Percentiles rank a stretch among this genome's conserved stretches.
Evolutionary conservation across 306 rosid species (phyloP).

Genomic region (Cucurbita moschata): DNA sequence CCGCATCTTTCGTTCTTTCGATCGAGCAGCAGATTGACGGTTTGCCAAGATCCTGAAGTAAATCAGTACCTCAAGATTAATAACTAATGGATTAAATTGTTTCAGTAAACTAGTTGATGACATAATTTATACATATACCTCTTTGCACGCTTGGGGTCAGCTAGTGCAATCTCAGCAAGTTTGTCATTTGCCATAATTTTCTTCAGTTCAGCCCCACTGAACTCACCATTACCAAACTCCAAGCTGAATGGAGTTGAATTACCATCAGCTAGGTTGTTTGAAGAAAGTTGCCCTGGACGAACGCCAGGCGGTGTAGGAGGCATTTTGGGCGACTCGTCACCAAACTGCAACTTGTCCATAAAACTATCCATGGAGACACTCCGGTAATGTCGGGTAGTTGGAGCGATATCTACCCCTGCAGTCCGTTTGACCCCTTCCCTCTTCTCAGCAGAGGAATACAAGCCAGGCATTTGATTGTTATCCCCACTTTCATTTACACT

Average conservation of each 20-base stretch:
- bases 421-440: conserved; percentile 73
- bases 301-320: conserved; percentile 57
- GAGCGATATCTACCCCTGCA: conserved; percentile 59
- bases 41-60: conserved; percentile 71
- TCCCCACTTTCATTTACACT: conserved; percentile 61
- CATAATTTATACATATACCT: conserved; percentile 25
- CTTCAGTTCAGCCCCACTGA: conserved; percentile 88
- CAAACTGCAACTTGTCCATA: conserved; percentile 63
- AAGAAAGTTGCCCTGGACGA: conserved; percentile 40
- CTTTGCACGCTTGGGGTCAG: conserved; percentile 92
- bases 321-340: conserved; percentile 50
- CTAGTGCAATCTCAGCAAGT: conserved; percentile 78
- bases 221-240: conserved; percentile 93
- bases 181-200: conserved; percentile 94
- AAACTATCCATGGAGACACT: conserved; percentile 93
- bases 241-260: conserved; percentile 54
- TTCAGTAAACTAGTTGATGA: background rate
- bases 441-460: conserved; percentile 33
- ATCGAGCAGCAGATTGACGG: conserved; percentile 91
- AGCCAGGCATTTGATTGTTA: conserved; percentile 26
- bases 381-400: conserved; percentile 55
- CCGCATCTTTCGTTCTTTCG: conserved; percentile 85
- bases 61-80: background rate
- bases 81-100: background rate
- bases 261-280: conserved; percentile 39